Evolutionary conservation across 1,284 basidiomycete genomes (phyloP).

Genomic region (Ustilago nuda): DNA sequence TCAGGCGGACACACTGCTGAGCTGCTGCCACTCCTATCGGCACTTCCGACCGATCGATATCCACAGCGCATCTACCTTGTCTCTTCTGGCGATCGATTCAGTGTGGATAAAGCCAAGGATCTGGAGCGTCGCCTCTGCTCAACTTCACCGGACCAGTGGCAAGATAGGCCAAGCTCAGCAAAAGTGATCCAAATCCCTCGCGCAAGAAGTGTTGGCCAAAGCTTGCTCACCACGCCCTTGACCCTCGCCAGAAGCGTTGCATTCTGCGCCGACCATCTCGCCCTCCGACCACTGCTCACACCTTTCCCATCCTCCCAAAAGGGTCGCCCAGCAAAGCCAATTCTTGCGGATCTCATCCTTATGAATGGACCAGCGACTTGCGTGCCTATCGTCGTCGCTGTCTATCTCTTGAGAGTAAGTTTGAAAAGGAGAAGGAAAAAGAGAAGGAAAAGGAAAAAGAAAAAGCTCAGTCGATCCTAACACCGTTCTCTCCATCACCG

Average conservation of each 20-base stretch:
- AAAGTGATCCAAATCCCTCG: constrained; percentile 75
- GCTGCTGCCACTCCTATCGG: constrained; percentile 80
- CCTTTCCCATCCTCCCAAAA: background rate
- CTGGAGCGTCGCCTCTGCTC: constrained; percentile 74
- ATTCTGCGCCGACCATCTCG: constrained; percentile 52
- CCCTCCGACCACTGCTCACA: constrained; percentile 26
- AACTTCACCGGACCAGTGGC: background rate
- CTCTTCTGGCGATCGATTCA: constrained; percentile 84
- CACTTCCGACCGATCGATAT: constrained; percentile 82
- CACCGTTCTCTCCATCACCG: background rate
- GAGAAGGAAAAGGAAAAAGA: rapidly evolving
- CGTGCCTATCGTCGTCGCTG: constrained; percentile 80
- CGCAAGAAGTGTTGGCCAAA: constrained; percentile 74
- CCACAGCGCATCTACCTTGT: constrained; percentile 82
- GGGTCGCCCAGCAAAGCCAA: background rate
- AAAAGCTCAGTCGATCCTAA: background rate
- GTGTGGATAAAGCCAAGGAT: constrained; percentile 77
- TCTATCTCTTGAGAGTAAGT: constrained; percentile 81
- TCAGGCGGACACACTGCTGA: constrained; percentile 93
- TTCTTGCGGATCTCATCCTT: constrained; percentile 79
- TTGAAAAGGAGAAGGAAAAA: too few species aligned
- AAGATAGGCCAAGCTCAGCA: background rate
- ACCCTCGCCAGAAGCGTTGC: constrained; percentile 36
- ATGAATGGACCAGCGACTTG: constrained; percentile 97
- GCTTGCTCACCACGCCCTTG: constrained; percentile 58